phyloP scores from a whole-genome alignment of 768 basidiomycete genomes.

The Russula emetica region DNA sequence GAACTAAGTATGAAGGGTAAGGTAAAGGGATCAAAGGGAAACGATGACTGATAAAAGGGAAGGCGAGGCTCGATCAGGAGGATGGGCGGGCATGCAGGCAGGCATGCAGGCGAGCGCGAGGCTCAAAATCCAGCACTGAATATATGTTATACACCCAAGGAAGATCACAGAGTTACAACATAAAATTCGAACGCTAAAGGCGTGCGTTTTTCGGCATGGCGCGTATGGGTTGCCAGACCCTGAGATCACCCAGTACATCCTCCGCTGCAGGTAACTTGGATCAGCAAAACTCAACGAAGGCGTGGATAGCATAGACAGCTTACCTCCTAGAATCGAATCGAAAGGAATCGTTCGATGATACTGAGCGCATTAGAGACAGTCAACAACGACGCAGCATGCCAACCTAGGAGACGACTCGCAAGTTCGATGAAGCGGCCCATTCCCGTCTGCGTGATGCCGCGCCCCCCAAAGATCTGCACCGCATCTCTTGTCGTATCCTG shows the following conservation, averaged over 20 bases:
- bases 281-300: slow-evolving; percentile 2
- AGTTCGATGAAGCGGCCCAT: slow-evolving; percentile 79
- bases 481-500: slow-evolving; percentile 80
- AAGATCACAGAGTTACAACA: no score
- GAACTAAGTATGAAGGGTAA: no score
- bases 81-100: no score
- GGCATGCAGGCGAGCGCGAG: no score
- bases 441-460: slow-evolving; percentile 80
- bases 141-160: no score
- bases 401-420: slow-evolving; percentile 37
- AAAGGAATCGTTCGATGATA: slow-evolving; percentile 65
- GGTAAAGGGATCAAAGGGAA: no score
- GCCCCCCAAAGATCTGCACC: slow-evolving; percentile 81
- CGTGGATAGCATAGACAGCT: slow-evolving; percentile 5
- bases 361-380: slow-evolving; percentile 33
- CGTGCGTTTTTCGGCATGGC: slow-evolving; percentile 66
- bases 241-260: slow-evolving; percentile 72
- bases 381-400: not conserved
- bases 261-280: slow-evolving; percentile 47
- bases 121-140: no score
- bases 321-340: slow-evolving; percentile 64
- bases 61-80: no score
- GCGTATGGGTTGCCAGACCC: slow-evolving; percentile 75
- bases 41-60: no score
- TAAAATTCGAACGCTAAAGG: no score